Conservation (phyloP, 73 alveolate genomes). For the Uronychia binucleata region DNA sequence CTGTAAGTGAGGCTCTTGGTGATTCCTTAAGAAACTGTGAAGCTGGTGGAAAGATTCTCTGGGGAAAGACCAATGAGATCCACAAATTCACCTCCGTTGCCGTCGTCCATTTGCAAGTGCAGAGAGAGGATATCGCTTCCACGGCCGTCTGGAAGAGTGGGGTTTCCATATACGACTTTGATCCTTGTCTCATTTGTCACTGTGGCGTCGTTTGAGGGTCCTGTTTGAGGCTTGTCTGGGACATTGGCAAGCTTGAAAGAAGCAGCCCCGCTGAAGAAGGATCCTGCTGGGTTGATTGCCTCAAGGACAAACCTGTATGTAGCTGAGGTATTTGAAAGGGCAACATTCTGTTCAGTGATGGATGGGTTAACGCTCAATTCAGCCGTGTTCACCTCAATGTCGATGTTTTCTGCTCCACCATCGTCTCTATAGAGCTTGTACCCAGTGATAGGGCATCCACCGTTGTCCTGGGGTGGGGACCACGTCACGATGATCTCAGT, state of each 20-base stretch:
- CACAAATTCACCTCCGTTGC: constrained; percentile 25
- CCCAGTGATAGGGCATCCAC: constrained; percentile 66
- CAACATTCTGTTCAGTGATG: constrained; percentile 30
- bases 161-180: constrained; percentile 15
- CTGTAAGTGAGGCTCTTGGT: constrained; percentile 18
- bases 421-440: constrained; percentile 43
- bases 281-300: constrained; percentile 42
- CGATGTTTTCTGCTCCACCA: constrained; percentile 38
- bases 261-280: constrained; percentile 17
- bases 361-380: constrained; percentile 27
- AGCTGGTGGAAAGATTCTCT: constrained; percentile 21
- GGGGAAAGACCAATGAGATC: constrained; percentile 34
- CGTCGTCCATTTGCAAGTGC: constrained; percentile 46
- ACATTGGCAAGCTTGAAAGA: constrained; percentile 37
- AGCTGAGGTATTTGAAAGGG: constrained; percentile 18
- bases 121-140: constrained; percentile 26
- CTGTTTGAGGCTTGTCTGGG: constrained; percentile 46
- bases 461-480: constrained; percentile 46
- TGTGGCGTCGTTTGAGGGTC: constrained; percentile 27
- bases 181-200: constrained; percentile 30
- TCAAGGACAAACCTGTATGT: constrained; percentile 40
- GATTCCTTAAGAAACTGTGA: constrained; percentile 24
- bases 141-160: constrained; percentile 3
- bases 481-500: constrained; percentile 52
- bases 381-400: constrained; percentile 38